Percentiles rank a stretch among this genome's conserved stretches.
Evolutionary conservation across 495 filamentous ascomycete genomes (phyloP).

Genomic region (Penicillium soppii): DNA sequence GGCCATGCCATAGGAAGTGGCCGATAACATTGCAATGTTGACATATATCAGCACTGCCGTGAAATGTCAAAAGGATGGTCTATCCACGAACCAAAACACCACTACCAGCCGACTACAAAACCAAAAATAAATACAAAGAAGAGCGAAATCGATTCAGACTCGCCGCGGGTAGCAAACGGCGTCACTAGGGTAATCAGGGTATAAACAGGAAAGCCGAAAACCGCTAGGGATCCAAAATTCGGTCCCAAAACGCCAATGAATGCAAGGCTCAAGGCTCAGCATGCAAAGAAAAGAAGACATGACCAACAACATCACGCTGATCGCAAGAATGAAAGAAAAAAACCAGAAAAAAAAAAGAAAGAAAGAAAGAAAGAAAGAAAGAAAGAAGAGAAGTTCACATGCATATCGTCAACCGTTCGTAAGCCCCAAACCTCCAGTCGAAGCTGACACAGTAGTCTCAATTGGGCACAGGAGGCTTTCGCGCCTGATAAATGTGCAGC

Average conservation of each 20-base stretch:
- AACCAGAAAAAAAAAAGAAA: too few species aligned
- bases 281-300: slow-evolving; percentile 3
- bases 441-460: not conserved
- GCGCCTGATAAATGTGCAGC: slow-evolving; percentile 56
- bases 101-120: too few species aligned
- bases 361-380: slow-evolving; percentile 5
- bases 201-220: not conserved
- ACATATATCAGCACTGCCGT: too few species aligned
- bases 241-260: slow-evolving; percentile 14
- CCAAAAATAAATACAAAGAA: not conserved
- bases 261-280: slow-evolving; percentile 11
- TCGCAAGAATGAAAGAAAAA: not conserved
- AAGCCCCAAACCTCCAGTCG: not conserved
- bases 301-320: slow-evolving; percentile 1
- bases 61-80: too few species aligned
- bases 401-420: not conserved
- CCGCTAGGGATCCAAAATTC: not conserved
- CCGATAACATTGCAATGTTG: too few species aligned
- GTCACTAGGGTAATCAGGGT: not conserved
- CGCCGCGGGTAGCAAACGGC: too few species aligned
- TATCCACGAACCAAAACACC: too few species aligned
- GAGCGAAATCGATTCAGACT: not conserved
- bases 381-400: slow-evolving; percentile 7
- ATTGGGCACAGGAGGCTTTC: slow-evolving; percentile 30
- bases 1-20: too few species aligned